phyloP scores from a whole-genome alignment of 1,139 yeast genomes.

The Zygoascus meyerae region DNA sequence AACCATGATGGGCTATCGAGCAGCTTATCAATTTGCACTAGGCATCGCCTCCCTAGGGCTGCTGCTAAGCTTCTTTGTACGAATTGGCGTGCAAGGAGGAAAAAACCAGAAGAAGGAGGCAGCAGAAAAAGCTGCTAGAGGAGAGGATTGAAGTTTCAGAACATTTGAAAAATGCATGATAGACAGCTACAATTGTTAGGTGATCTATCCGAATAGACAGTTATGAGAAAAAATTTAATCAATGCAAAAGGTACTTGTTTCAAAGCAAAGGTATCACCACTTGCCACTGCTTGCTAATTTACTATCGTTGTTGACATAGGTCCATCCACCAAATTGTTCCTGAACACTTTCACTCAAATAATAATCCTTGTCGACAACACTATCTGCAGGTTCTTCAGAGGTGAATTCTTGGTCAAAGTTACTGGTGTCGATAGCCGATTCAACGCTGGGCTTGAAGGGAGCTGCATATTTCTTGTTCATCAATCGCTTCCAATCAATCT shows the following conservation, averaged over 20 bases:
- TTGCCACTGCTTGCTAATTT: constrained; percentile 23
- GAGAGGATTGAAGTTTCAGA: background rate
- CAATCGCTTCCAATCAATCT: constrained; percentile 85
- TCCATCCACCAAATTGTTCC: constrained; percentile 98
- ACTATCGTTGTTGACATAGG: constrained; percentile 56
- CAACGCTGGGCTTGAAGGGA: constrained; percentile 91
- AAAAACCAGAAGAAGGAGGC: constrained; percentile 3
- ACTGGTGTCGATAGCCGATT: constrained; percentile 79
- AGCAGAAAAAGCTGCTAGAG: background rate
- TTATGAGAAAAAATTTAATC: background rate
- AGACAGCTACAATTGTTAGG: too few species aligned
- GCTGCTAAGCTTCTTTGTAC: constrained; percentile 31
- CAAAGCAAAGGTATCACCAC: constrained; percentile 15
- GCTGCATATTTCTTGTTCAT: constrained; percentile 87
- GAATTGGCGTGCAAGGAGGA: constrained; percentile 31
- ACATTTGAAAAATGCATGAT: background rate
- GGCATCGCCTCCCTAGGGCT: constrained; percentile 33
- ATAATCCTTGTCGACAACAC: constrained; percentile 76
- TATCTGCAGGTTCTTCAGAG: constrained; percentile 86
- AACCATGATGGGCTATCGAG: constrained; percentile 34
- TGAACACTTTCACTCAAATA: constrained; percentile 75
- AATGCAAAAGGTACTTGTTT: background rate
- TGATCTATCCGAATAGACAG: too few species aligned
- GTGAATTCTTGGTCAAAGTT: constrained; percentile 94
- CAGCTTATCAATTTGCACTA: constrained; percentile 39